phyloP scores from a whole-genome alignment of 2,329 filamentous ascomycete species.

The Clathrospora elynae region DNA sequence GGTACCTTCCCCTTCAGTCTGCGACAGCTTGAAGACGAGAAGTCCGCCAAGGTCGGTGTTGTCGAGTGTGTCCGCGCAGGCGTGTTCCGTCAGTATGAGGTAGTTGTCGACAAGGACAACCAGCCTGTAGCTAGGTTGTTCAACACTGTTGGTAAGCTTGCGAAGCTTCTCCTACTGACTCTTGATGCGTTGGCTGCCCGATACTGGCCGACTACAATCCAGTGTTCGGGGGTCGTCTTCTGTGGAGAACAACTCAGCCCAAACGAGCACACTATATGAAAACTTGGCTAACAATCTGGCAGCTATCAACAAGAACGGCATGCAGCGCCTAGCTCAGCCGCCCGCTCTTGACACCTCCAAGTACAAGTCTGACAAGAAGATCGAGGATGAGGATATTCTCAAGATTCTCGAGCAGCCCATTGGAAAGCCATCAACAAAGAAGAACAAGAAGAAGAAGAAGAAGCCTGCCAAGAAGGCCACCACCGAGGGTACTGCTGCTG shows the following conservation, averaged over 20 bases:
- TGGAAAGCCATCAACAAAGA: slow-evolving; percentile 68
- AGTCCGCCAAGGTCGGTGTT: slow-evolving; percentile 91
- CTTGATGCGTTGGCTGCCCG: not conserved
- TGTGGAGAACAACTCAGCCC: not conserved
- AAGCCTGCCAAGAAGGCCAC: slow-evolving; percentile 69
- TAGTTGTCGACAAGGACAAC: slow-evolving; percentile 90
- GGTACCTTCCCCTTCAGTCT: slow-evolving; percentile 97
- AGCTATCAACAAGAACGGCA: slow-evolving; percentile 98
- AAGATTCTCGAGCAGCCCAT: slow-evolving; percentile 91
- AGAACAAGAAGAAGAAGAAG: slow-evolving; percentile 84
- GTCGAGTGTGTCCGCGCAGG: slow-evolving; percentile 94
- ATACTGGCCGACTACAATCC: not conserved
- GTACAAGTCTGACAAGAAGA: slow-evolving; percentile 96
- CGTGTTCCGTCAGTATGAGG: slow-evolving; percentile 93
- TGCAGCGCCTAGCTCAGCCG: slow-evolving; percentile 82
- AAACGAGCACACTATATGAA: not conserved
- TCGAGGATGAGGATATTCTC: slow-evolving; percentile 91
- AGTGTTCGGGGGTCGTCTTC: not conserved
- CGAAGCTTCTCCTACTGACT: slow-evolving; percentile 58
- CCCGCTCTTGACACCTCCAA: slow-evolving; percentile 77
- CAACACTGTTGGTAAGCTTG: slow-evolving; percentile 88
- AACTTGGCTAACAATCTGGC: slow-evolving; percentile 20
- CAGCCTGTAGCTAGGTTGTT: slow-evolving; percentile 83
- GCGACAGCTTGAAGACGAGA: slow-evolving; percentile 95
- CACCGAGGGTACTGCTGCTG: slow-evolving; percentile 55